Evolutionary conservation across 192 early-diverging fungal genomes (phyloP).

Genomic region (Podila epigama): DNA sequence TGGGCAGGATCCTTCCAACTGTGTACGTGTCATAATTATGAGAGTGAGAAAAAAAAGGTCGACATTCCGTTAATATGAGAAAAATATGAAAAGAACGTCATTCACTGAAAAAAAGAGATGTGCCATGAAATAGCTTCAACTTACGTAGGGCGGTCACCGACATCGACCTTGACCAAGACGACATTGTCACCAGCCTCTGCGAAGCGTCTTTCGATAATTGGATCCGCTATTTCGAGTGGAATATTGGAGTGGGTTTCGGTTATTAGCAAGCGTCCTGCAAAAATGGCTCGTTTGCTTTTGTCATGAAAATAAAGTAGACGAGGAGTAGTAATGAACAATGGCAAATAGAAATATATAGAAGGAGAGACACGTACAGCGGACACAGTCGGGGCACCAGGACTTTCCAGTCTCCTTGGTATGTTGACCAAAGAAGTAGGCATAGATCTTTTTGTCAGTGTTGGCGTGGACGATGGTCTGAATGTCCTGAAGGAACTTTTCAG

Average conservation of each 20-base stretch:
- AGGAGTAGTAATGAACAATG: no score
- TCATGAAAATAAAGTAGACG: no score
- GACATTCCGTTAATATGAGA: not conserved
- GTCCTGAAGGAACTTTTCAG: slow-evolving; percentile 19
- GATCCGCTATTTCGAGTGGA: slow-evolving; percentile 8
- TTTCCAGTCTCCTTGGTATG: slow-evolving; percentile 47
- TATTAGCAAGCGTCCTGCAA: not conserved
- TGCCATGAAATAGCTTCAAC: slow-evolving; percentile 1
- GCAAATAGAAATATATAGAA: not conserved
- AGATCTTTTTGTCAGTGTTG: slow-evolving; percentile 34
- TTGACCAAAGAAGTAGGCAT: slow-evolving; percentile 34
- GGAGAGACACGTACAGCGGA: slow-evolving; percentile 11
- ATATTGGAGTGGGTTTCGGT: not conserved
- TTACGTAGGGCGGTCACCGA: slow-evolving; percentile 48
- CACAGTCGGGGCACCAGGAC: slow-evolving; percentile 57
- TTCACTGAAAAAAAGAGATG: not conserved
- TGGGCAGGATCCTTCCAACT: slow-evolving; percentile 48
- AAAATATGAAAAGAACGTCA: not conserved
- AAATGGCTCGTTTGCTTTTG: no score
- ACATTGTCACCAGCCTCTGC: slow-evolving; percentile 22
- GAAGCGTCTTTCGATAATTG: slow-evolving; percentile 25
- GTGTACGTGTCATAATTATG: not conserved
- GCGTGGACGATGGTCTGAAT: slow-evolving; percentile 22
- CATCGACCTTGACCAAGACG: slow-evolving; percentile 25
- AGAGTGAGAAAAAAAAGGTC: not conserved